phyloP scores from a whole-genome alignment of 1,284 basidiomycete species.

The Microbotryum silenes-acaulis region DNA sequence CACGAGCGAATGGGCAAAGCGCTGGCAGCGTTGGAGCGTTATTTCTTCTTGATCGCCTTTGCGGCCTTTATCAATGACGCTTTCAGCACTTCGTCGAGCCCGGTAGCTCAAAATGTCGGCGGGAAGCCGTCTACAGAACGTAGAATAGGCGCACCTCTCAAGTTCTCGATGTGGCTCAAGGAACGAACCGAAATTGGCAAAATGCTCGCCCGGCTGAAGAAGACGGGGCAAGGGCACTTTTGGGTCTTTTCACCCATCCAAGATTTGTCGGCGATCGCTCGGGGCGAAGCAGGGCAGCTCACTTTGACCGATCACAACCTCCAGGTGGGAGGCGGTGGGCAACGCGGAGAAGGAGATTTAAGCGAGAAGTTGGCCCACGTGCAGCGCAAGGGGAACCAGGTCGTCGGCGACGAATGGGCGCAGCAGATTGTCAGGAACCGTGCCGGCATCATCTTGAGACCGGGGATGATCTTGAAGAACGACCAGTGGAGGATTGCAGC shows the following conservation, averaged over 20 bases:
- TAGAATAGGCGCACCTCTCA: neutral
- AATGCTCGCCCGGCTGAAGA: constrained; percentile 68
- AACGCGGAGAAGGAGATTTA: constrained; percentile 34
- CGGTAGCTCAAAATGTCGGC: neutral
- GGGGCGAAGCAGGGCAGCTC: constrained; percentile 29
- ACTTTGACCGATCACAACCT: no score
- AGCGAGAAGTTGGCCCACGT: constrained; percentile 46
- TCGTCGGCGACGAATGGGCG: constrained; percentile 88
- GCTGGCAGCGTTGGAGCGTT: constrained; percentile 49
- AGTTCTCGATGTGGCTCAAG: constrained; percentile 41
- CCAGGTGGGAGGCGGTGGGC: constrained; percentile 19
- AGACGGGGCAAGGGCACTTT: constrained; percentile 59
- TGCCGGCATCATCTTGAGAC: constrained; percentile 83
- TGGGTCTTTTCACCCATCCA: constrained; percentile 82
- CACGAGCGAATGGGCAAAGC: constrained; percentile 35
- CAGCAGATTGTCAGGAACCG: constrained; percentile 87
- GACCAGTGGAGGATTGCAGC: constrained; percentile 60
- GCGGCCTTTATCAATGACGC: constrained; percentile 77
- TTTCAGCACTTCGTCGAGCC: constrained; percentile 43
- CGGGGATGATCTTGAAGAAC: constrained; percentile 70
- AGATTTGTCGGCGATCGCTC: constrained; percentile 62
- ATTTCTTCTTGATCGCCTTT: constrained; percentile 91
- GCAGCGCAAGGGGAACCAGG: constrained; percentile 66
- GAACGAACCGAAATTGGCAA: constrained; percentile 87
- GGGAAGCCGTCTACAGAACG: neutral